phyloP scores from a whole-genome alignment of 768 basidiomycete genomes.

The Mrakia blollopis region DNA sequence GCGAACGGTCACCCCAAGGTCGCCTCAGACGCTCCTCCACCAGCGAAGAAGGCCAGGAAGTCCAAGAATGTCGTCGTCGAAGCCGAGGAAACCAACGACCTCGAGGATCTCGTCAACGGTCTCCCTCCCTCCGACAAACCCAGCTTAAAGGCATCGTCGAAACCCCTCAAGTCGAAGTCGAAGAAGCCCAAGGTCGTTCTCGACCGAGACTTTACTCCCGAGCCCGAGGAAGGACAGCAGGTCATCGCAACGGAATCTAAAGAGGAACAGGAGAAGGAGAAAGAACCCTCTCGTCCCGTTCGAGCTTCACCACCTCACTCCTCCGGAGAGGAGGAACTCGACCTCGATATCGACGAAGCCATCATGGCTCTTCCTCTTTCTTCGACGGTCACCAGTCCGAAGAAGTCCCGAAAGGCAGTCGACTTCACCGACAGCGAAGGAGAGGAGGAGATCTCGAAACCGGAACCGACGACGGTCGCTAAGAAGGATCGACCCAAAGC shows the following conservation, averaged over 20 bases:
- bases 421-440: constrained; percentile 15
- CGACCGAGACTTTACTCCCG: constrained; percentile 19
- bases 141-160: neutral
- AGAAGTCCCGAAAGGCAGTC: neutral
- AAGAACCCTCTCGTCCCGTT: neutral
- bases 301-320: neutral
- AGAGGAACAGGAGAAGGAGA: neutral
- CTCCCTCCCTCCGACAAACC: neutral
- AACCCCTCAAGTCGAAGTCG: neutral
- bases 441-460: too few relatives aligned
- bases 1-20: neutral
- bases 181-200: constrained; percentile 6
- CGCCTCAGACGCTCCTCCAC: neutral
- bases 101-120: neutral
- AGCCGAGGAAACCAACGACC: neutral
- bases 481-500: neutral
- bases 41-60: neutral
- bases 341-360: constrained; percentile 5
- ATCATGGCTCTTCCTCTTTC: neutral
- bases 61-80: neutral
- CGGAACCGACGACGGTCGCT: neutral
- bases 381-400: neutral
- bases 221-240: neutral
- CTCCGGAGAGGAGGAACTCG: constrained; percentile 19
- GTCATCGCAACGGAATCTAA: neutral